These are phyloP conservation scores for Sergeia podlipaevii DNA, from an alignment of 208 protist species.

Conservation along the genomic window DNA sequence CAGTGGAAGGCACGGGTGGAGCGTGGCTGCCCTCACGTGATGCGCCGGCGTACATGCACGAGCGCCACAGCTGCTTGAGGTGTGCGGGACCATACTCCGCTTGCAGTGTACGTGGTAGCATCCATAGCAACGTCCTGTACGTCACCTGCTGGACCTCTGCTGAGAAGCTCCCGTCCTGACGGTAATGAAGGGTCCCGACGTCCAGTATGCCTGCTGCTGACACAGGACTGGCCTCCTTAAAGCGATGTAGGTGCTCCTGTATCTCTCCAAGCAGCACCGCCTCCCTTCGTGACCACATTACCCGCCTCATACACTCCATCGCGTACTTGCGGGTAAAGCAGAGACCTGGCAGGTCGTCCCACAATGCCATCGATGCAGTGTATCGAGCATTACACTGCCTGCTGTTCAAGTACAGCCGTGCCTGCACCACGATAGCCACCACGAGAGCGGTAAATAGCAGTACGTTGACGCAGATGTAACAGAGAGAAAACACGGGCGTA, in stretches of 20 bases:
- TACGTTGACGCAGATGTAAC: conserved; percentile 8
- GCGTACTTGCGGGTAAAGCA: conserved; percentile 12
- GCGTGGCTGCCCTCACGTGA: conserved; percentile 10
- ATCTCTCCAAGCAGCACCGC: conserved; percentile 24
- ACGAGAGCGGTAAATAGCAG: conserved; percentile 12
- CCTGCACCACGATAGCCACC: conserved; percentile 12
- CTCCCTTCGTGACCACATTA: conserved; percentile 13
- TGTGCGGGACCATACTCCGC: conserved; percentile 32
- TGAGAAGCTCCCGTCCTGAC: neutral
- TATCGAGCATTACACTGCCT: conserved; percentile 3
- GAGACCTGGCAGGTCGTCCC: conserved; percentile 6
- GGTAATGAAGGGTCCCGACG: neutral
- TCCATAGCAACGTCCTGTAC: conserved; percentile 28
- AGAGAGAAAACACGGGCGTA: conserved; percentile 11
- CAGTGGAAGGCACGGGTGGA: conserved; percentile 18
- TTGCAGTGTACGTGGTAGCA: conserved; percentile 34
- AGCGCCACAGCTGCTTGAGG: conserved; percentile 29
- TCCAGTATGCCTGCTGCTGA: no score
- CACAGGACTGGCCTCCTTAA: no score
- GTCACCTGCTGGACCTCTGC: conserved; percentile 6
- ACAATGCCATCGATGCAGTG: neutral
- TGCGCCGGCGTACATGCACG: conserved; percentile 19
- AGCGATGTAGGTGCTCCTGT: conserved; percentile 13
- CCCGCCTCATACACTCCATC: conserved; percentile 12
- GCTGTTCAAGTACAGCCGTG: neutral